phyloP scores from a whole-genome alignment of 2,329 filamentous ascomycete species.

The Cercospora berteroae region DNA sequence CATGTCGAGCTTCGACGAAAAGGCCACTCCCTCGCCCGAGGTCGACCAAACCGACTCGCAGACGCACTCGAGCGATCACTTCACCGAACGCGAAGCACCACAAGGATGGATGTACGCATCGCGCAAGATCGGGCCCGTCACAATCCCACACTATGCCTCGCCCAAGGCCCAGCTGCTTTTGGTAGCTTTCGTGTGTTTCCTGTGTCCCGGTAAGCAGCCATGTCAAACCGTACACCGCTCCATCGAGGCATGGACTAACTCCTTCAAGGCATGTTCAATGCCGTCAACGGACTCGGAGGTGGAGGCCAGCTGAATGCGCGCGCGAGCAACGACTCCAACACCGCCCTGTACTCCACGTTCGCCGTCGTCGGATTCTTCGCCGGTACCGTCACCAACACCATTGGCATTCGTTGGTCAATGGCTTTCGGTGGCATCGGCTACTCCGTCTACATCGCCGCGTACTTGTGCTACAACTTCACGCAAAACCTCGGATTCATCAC shows the following conservation, averaged over 20 bases:
- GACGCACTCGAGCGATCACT: constrained; percentile 17
- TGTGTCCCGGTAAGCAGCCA: constrained; percentile 46
- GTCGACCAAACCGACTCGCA: constrained; percentile 12
- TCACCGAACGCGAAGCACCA: constrained; percentile 30
- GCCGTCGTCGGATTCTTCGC: constrained; percentile 63
- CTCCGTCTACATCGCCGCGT: constrained; percentile 68
- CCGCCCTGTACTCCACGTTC: constrained; percentile 71
- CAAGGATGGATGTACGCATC: constrained; percentile 50
- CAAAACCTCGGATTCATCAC: constrained; percentile 67
- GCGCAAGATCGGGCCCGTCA: constrained; percentile 42
- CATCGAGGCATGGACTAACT: background rate
- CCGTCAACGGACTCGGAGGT: constrained; percentile 52
- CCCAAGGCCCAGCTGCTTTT: constrained; percentile 50
- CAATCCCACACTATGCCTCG: constrained; percentile 51
- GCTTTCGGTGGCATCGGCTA: constrained; percentile 74
- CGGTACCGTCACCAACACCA: constrained; percentile 71
- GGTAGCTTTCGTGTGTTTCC: constrained; percentile 54
- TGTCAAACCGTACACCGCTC: background rate
- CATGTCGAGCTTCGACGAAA: constrained; percentile 23
- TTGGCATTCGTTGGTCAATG: constrained; percentile 68
- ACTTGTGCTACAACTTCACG: constrained; percentile 69
- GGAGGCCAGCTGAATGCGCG: constrained; percentile 49
- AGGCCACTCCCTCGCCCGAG: constrained; percentile 20
- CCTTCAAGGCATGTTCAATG: constrained; percentile 51
- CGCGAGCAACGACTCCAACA: constrained; percentile 63